phyloP scores from a whole-genome alignment of 2,329 filamentous ascomycete species.

The Corinectria fuckeliana region DNA sequence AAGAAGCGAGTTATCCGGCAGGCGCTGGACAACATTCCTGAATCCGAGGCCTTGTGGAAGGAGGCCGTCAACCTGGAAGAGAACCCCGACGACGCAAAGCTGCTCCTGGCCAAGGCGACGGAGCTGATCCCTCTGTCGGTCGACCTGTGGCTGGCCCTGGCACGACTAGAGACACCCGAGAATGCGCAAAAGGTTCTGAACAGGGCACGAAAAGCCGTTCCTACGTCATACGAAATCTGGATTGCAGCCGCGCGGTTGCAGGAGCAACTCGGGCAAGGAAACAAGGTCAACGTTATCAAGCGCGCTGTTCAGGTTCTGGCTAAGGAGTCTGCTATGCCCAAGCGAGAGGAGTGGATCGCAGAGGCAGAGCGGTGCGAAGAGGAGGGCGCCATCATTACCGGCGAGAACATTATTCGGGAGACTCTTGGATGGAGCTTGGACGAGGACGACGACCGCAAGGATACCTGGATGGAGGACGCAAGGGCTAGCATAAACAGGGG shows the following conservation, averaged over 20 bases:
- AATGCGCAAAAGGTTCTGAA: constrained; percentile 96
- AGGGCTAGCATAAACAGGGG: constrained; percentile 80
- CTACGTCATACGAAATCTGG: constrained; percentile 95
- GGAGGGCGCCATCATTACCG: constrained; percentile 86
- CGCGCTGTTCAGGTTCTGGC: constrained; percentile 87
- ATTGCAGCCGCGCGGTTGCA: constrained; percentile 91
- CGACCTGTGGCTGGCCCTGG: constrained; percentile 93
- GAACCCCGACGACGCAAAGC: constrained; percentile 82
- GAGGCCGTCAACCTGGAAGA: constrained; percentile 96
- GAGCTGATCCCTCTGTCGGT: constrained; percentile 94
- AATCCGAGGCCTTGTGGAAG: constrained; percentile 98
- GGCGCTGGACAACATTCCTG: constrained; percentile 89
- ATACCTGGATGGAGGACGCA: constrained; percentile 95
- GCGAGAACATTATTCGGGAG: constrained; percentile 87
- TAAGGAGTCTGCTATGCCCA: constrained; percentile 94
- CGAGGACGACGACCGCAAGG: constrained; percentile 94
- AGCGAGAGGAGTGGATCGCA: constrained; percentile 94
- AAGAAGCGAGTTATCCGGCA: constrained; percentile 94
- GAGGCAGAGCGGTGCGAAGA: constrained; percentile 95
- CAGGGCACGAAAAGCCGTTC: constrained; percentile 90
- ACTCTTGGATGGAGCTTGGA: constrained; percentile 93
- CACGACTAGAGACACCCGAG: constrained; percentile 85
- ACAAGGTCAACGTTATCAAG: constrained; percentile 91
- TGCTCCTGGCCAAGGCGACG: constrained; percentile 92
- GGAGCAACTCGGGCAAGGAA: constrained; percentile 81